Base-by-base conservation (phyloP, 345 rosid genomes). In the Dipteronia dyeriana region DNA sequence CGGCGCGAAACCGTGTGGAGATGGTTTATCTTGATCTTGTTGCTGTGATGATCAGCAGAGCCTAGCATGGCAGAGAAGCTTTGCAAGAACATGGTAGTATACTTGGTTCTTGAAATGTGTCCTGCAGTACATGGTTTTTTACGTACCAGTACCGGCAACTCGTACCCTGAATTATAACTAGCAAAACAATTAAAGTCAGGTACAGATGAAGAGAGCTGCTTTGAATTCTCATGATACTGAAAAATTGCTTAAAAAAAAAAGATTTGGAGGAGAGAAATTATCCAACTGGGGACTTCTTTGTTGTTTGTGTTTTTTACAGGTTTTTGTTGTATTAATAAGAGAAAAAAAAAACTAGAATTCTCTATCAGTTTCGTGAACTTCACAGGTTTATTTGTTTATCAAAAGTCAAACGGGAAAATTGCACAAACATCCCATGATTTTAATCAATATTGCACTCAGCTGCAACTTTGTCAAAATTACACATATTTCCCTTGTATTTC, bases 1-100 rank as follows among this genome's bases (percentile, higher is more conserved):
- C 89, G 75, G 63, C 76, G 87, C 1, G 87, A 82, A 66, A 79
- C 82, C 0, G 66, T n/a, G 47, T 73, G 87, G 1, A 79, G 5
- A 19, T 22, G 22, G 7, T 54, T 16, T 56, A 54, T 43, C 45
- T 60, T 75, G 56, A 17, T 11, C 59, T 7, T 69, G 23, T 45
- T 77, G 54, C 54, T 4, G n/a, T 75, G 71, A 20, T 75, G 71
- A 20, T 71, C 69, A 56, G 39, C 56, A 43, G 81, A 79, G 71
- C 62, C 31, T 4, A 11, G n/a, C 63, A 84, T 68, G 45, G 79
- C 53, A 22, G 89, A 81, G 54, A 75, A 38, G 61, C 77, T 81
- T 31, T 19, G 20, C 4, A 23, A 23, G 70, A 83, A 81, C 47
- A 67, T 63, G 16, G 82, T 41, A 75, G 81, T 79, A 62, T 79